Evolutionary conservation across 805 yeast species (phyloP).

Genomic region (Komagataella phaffii): DNA sequence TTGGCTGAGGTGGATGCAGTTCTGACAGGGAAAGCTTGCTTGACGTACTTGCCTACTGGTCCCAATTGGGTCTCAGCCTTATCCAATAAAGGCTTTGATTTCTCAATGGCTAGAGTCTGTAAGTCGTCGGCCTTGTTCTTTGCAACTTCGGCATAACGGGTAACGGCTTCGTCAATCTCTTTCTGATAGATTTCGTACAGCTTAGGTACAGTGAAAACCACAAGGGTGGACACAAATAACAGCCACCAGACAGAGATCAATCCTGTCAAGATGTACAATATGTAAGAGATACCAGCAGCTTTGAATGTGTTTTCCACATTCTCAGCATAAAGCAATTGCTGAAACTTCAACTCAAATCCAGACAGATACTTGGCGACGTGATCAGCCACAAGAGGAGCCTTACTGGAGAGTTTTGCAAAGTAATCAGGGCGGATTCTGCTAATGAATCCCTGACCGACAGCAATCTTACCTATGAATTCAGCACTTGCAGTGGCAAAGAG

Average conservation of each 20-base stretch:
- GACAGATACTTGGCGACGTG: conserved; percentile 28
- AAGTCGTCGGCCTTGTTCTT: conserved; percentile 35
- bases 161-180: conserved; percentile 59
- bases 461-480: conserved; percentile 61
- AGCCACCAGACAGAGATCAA: conserved; percentile 64
- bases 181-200: conserved; percentile 62
- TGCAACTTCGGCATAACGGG: conserved; percentile 28
- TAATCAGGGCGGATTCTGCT: conserved; percentile 59
- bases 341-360: conserved; percentile 35
- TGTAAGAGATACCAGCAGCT: conserved; percentile 54
- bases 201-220: conserved; percentile 64
- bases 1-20: conserved; percentile 53
- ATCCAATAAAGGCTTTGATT: conserved; percentile 44
- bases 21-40: conserved; percentile 45
- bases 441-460: conserved; percentile 73
- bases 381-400: conserved; percentile 14
- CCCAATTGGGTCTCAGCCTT: conserved; percentile 46
- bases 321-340: conserved; percentile 50
- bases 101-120: conserved; percentile 22
- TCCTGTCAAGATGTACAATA: conserved; percentile 60
- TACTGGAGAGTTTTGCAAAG: conserved; percentile 16
- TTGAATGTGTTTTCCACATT: conserved; percentile 62
- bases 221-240: conserved; percentile 38
- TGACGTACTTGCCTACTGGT: conserved; percentile 50
- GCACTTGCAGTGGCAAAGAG: conserved; percentile 52